These are phyloP conservation scores for Tuber magnatum DNA, from an alignment of 495 filamentous ascomycete genomes.

Conservation along the genomic window DNA sequence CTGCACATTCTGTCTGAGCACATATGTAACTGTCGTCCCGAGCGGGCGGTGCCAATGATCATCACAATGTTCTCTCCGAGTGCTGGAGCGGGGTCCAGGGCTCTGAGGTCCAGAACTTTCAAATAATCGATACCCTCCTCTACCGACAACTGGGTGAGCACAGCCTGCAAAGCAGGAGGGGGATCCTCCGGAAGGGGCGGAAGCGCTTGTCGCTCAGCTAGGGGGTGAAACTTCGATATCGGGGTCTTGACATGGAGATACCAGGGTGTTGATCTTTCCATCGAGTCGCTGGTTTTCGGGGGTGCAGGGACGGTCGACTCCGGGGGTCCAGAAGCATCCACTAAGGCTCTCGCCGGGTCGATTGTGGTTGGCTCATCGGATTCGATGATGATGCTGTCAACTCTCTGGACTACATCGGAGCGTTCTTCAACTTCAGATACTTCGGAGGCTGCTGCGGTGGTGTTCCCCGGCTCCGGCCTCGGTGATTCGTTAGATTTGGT, in stretches of 20 bases:
- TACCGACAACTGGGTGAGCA: slow-evolving; percentile 71
- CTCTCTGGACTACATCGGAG: background rate
- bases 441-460: too few relatives aligned
- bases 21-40: slow-evolving; percentile 86
- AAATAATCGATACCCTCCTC: slow-evolving; percentile 78
- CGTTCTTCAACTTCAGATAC: too few relatives aligned
- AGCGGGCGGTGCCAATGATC: slow-evolving; percentile 86
- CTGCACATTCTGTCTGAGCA: slow-evolving; percentile 82
- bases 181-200: slow-evolving; percentile 68
- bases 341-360: background rate
- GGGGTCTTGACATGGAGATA: slow-evolving; percentile 67
- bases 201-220: slow-evolving; percentile 58
- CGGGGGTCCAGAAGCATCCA: background rate
- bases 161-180: slow-evolving; percentile 61
- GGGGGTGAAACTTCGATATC: slow-evolving; percentile 42
- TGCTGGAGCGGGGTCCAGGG: slow-evolving; percentile 75
- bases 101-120: slow-evolving; percentile 68
- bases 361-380: background rate
- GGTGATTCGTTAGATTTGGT: too few relatives aligned
- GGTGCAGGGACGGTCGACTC: background rate
- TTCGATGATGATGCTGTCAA: background rate
- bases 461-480: too few relatives aligned
- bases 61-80: slow-evolving; percentile 83
- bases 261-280: slow-evolving; percentile 57
- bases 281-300: background rate